Evolutionary conservation across 75 land plant species (phyloP), one percentile per base, ranked within the genome.

Genomic region (Larix kaempferi): DNA sequence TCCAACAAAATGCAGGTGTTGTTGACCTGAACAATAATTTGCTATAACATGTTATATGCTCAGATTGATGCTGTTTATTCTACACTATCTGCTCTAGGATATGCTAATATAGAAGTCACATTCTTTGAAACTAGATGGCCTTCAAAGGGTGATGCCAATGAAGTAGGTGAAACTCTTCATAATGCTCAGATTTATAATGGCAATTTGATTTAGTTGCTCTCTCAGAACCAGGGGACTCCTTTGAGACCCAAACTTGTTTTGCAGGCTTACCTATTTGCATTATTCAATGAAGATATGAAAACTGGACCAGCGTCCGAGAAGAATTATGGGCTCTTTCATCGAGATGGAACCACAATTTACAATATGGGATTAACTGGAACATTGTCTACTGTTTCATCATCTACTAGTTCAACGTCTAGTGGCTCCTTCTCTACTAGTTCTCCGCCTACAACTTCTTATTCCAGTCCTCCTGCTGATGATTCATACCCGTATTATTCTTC

Each of bases 121-220:
- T 77, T 95, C 22, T 91, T 93, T 1, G 98, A 95, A 78, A 95
- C 98, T 0, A 94, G 98, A 8, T 94, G 98, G 98, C 98, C 98
- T 1, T 78, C 87, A 21, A 27, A 3, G 2, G 84, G 84, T 4
- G 84, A 82, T 14, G 11, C 74, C 21, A 27, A 74, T 26, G 73
- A 86, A 77, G 69, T 60, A 0, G 89, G 83, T 6, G 82, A 83
- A 8, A 77, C 66, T 14, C n/a, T 85, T 2, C 69, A 71, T 14
- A 84, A 83, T 54, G 95, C 95, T 15, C 12, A 72, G 35, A 77
- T 29, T 5, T 93, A 93, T 76, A 85, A 81, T 33, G 62, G 77
- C 1, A 85, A 86, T 39, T 73, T 93, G 26, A 69, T 89, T 5
- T 44, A 22, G 29, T 89, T 88, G 27, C 74, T 88, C 3, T 25